Percentiles rank a stretch among this genome's conserved stretches.
phyloP scores from a whole-genome alignment of 257 asterid species.

The Fraxinus cuspidata region DNA sequence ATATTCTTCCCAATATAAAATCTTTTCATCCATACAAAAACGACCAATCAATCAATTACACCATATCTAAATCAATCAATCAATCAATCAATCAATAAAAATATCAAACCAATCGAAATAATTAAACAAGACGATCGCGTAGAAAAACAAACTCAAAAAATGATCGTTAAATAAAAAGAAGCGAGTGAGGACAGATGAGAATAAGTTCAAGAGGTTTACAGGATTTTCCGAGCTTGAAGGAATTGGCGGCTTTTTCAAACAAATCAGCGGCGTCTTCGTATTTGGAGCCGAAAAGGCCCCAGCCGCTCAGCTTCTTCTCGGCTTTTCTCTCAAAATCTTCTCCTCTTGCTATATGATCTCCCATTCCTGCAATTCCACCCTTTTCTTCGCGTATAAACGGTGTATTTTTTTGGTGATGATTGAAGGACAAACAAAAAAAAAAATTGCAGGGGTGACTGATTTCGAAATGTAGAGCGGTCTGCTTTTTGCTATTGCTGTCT shows the following conservation, averaged over 20 bases:
- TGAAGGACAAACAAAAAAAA: neutral
- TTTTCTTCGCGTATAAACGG: slow-evolving; percentile 8
- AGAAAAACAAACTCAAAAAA: neutral
- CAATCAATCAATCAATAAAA: neutral
- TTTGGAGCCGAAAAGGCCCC: slow-evolving; percentile 87
- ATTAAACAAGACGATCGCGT: neutral
- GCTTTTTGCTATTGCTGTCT: neutral
- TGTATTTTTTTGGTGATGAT: neutral
- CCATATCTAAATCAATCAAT: neutral
- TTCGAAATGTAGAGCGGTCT: neutral
- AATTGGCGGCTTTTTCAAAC: slow-evolving; percentile 85
- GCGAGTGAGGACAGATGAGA: neutral
- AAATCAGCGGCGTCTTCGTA: slow-evolving; percentile 88
- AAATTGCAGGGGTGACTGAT: neutral
- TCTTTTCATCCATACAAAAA: neutral
- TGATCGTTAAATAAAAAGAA: neutral
- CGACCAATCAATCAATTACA: neutral
- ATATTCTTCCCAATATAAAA: neutral
- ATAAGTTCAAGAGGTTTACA: slow-evolving; percentile 35
- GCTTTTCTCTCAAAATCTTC: slow-evolving; percentile 80
- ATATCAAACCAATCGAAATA: neutral
- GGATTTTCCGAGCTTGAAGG: slow-evolving; percentile 91
- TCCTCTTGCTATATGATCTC: slow-evolving; percentile 75
- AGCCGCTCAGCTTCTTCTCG: slow-evolving; percentile 87
- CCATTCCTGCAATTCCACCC: slow-evolving; percentile 43